Percentiles rank a stretch among this genome's conserved stretches.
phyloP scores from a whole-genome alignment of 1,139 yeast genomes.

The Kazachstania sp. region DNA sequence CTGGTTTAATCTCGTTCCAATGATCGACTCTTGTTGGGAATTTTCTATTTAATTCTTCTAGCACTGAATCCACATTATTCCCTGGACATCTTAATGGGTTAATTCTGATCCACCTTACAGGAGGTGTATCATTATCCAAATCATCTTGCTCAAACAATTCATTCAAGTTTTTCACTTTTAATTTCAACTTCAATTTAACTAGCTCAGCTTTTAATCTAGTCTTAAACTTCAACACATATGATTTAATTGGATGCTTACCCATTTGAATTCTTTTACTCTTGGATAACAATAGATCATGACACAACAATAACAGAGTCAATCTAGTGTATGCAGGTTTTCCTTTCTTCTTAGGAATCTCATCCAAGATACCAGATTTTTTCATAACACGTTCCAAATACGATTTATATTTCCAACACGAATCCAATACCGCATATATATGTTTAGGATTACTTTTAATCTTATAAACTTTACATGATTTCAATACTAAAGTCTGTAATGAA shows the following conservation, averaged over 20 bases:
- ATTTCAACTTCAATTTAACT: constrained; percentile 57
- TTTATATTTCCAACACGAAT: constrained; percentile 65
- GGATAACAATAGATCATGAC: constrained; percentile 74
- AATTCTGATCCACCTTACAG: constrained; percentile 82
- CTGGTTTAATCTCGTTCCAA: constrained; percentile 48
- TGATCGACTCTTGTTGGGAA: constrained; percentile 30
- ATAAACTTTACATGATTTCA: constrained; percentile 43
- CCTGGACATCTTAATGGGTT: constrained; percentile 46
- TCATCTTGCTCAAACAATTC: constrained; percentile 32
- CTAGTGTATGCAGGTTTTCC: constrained; percentile 27
- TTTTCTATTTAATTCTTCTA: constrained; percentile 36
- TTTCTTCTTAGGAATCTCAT: constrained; percentile 38
- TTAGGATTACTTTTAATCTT: constrained; percentile 57
- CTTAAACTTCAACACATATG: constrained; percentile 66
- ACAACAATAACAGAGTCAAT: constrained; percentile 41
- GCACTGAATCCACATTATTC: constrained; percentile 29
- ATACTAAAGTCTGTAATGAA: constrained; percentile 60
- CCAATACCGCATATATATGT: constrained; percentile 75
- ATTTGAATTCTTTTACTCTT: constrained; percentile 76
- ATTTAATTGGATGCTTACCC: constrained; percentile 83
- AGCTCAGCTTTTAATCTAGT: constrained; percentile 77
- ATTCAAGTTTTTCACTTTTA: constrained; percentile 37
- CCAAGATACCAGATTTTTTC: constrained; percentile 52
- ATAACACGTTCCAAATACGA: constrained; percentile 54
- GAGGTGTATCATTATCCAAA: constrained; percentile 51